Evolutionary conservation across 768 basidiomycete species (phyloP), one percentile per base, ranked within the genome.

Genomic region (Russula vinacea): DNA sequence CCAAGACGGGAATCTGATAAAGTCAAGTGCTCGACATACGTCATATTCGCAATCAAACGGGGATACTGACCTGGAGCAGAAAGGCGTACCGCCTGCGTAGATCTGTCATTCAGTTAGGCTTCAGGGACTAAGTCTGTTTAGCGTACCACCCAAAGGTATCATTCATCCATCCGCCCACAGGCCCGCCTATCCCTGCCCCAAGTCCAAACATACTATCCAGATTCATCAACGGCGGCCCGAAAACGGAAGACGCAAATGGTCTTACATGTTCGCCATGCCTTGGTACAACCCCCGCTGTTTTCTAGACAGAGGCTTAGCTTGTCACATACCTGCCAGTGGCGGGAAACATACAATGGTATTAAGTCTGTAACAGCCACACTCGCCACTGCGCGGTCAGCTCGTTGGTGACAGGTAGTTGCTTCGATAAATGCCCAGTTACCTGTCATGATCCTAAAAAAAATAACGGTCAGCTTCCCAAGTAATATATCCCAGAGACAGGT

Each of bases 231-330:
- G n/a, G 58, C 29, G n/a, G 52, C 26, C 45, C 32, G 29, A 26
- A 50, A 35, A 22, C 51, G 60, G 66, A 26, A 52, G 51, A 37
- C 11, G 19, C n/a, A 37, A 35, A 13, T 35, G 17, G 2, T 72
- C 84, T 69, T 78, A 92, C 91, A 94, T 84, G 72, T 94, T 94
- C 39, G 89, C 87, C 79, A 93, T 81, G 61, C 94, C 94, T 74
- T 98, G 96, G 71, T 94, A 96, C 10, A 96, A 75, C 2, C 93
- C 95, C 58, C 95, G 82, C 65, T 92, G 87, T 72, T 89, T 88
- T 88, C 70, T 91, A 93, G 70, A 39, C 53, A 33, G 54, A 58
- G 35, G 49, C 37, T 67, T 24, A 64, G 62, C 10, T 55, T 49
- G 49, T 52, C 55, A 60, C 45, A 56, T 61, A 60, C 19, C 40